Evolutionary conservation across 169 alveolate species (phyloP).

Genomic region (Hepatocystis sp.): DNA sequence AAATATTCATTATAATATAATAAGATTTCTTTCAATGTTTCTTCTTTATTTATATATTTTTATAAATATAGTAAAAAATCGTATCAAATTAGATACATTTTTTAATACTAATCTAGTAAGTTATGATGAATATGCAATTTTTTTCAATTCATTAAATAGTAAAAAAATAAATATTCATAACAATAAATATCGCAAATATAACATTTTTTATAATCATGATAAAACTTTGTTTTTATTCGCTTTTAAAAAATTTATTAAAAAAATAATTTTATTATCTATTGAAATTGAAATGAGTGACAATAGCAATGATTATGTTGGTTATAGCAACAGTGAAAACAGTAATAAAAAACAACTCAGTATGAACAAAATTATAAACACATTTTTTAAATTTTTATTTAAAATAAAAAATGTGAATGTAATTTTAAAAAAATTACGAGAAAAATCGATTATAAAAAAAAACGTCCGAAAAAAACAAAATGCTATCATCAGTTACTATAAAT

Average conservation of each 20-base stretch:
- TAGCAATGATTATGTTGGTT: too few relatives aligned
- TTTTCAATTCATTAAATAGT: constrained; percentile 9
- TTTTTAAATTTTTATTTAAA: constrained; percentile 22
- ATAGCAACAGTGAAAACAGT: too few relatives aligned
- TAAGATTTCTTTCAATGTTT: constrained; percentile 31
- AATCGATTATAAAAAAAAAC: too few relatives aligned
- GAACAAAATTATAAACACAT: constrained; percentile 11
- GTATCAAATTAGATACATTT: constrained; percentile 18
- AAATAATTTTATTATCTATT: constrained; percentile 11
- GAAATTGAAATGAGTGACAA: constrained; percentile 27
- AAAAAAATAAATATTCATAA: constrained; percentile 8
- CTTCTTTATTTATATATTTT: constrained; percentile 37
- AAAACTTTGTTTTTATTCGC: constrained; percentile 1
- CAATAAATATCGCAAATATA: not conserved
- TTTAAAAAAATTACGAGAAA: constrained; percentile 1
- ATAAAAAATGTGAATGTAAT: not conserved
- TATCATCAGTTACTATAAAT: constrained; percentile 25
- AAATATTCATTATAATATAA: constrained; percentile 39
- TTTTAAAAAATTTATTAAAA: constrained; percentile 35
- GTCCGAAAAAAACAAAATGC: too few relatives aligned
- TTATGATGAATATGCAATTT: not conserved
- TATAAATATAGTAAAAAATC: constrained; percentile 24
- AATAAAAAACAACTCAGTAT: not conserved
- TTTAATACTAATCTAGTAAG: constrained; percentile 1
- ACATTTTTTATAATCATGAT: too few relatives aligned